Base-by-base conservation (phyloP, 1,284 basidiomycete species). In the Sanghuangporus sanghuang region DNA sequence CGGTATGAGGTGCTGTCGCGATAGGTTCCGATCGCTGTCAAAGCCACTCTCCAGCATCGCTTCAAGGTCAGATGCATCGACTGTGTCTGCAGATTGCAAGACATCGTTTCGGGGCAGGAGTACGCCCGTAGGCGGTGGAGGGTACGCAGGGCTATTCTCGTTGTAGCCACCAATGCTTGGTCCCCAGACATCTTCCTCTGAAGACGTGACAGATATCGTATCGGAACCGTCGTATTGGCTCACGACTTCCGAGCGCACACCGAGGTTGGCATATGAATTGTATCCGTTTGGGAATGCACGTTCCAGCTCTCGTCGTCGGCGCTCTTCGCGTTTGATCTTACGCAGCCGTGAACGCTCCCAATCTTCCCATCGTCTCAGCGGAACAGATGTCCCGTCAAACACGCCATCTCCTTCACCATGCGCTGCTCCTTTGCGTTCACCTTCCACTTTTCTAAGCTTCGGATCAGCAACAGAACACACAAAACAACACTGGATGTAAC, bases 291-390 rank as follows among this genome's bases (percentile, higher is more conserved):
- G 85, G 70, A 91, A 86, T 57, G 82, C 75, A 53, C 89, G 84
- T 18, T 57, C 55, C 69, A 96, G 83, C 39, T 96, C 89, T 70
- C 81, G 80, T 69, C 90, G 79, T 57, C 95, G 83, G 69, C 90
- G 86, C 72, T 97, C 95, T 71, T 98, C 96, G 3, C 97, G 87
- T 68, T 86, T 88, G 50, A 95, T 70, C 77, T 98, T 98, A 65
- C 96, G 90, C 59, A 98, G 79, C 40, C 96, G 85, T n/a, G 93
- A 96, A 46, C 95, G 87, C 75, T 99, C 97, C 97, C 97, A 99
- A 71, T 99, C 97, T 76, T 99, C 96, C 97, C 97, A 99, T 63
- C 96, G 83, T 44, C 97, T 87, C 71, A 98, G 78, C 0, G 97
- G 95, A 32, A 99, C 86, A 0, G 83, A 84, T 49, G 81, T 77